Evolutionary conservation across 768 basidiomycete species (phyloP), one percentile per base, ranked within the genome.

Genomic region (Kwoniella sp.): DNA sequence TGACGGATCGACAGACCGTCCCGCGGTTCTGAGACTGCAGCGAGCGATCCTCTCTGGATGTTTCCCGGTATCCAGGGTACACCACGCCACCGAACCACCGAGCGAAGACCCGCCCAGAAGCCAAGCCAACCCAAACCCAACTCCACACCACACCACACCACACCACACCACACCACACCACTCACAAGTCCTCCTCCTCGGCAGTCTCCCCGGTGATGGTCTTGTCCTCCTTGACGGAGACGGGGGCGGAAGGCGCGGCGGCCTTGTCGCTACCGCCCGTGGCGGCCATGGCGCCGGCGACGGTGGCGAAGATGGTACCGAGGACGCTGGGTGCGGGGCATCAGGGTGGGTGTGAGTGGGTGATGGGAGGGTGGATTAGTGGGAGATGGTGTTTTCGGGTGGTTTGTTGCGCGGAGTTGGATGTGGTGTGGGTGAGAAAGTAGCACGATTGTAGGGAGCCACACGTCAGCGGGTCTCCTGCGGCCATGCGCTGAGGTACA

Each of bases 101-200:
- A n/a, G n/a, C n/a, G n/a, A n/a, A n/a, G n/a, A n/a, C n/a, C n/a
- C n/a, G n/a, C n/a, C n/a, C n/a, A n/a, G n/a, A n/a, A n/a, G n/a
- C n/a, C 10, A 10, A 33, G 10, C 32, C 32, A n/a, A 33, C 32
- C 10, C 25, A 43, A 10, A 27, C 40, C 3, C 17, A 7, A 51
- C 28, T 22, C 39, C 2, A 11, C 14, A 23, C 38, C 39, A 29
- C 22, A 12, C 43, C 39, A 2, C 15, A 17, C 11, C 42, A 50
- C 25, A 15, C 8, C 1, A n/a, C 12, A 11, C 34, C 17, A n/a
- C n/a, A n/a, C n/a, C n/a, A n/a, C n/a, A n/a, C 6, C 19, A 64
- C 72, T 65, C 55, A 74, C 72, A 74, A 74, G 51, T 68, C 68
- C 57, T 64, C 66, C 56, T 74, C 72, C 25, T 70, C 72, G 39